A percentile compares a stretch with the other conserved stretches of the same genome.
Conservation (phyloP, 2,329 filamentous ascomycete genomes). For the Colletotrichum sp. region DNA sequence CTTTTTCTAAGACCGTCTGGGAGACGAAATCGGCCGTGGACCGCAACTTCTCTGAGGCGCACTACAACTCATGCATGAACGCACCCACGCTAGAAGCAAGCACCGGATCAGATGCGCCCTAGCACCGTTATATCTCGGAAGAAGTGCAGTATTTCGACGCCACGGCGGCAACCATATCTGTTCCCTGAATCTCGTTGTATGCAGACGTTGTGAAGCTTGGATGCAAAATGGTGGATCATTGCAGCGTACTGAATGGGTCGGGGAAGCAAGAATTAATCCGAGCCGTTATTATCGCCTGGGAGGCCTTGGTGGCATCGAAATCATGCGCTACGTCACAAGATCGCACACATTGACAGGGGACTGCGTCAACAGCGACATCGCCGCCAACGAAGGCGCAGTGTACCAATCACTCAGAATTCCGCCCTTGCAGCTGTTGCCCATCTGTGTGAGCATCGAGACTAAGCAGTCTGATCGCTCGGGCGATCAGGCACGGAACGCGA, state of each 20-base stretch:
- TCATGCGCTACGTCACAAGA: not conserved
- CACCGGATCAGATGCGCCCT: no score
- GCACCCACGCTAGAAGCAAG: no score
- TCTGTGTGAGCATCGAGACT: not conserved
- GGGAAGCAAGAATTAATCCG: not conserved
- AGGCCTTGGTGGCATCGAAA: not conserved
- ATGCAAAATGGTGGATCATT: not conserved
- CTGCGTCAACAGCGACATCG: not conserved
- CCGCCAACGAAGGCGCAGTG: not conserved
- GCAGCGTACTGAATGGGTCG: not conserved
- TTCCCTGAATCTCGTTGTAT: not conserved
- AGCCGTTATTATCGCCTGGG: not conserved
- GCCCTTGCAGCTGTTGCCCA: not conserved
- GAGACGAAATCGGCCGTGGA: not conserved
- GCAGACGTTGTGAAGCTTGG: not conserved
- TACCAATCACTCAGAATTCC: not conserved
- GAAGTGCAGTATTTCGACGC: not conserved
- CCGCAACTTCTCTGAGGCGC: no score
- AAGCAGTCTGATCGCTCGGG: not conserved
- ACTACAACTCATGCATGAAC: no score
- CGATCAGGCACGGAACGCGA: not conserved
- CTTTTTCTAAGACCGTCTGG: not conserved
- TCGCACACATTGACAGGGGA: not conserved
- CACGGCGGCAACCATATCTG: not conserved
- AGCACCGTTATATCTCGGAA: no score